phyloP scores from a whole-genome alignment of 1,139 yeast species.

The Candida gigantensis region DNA sequence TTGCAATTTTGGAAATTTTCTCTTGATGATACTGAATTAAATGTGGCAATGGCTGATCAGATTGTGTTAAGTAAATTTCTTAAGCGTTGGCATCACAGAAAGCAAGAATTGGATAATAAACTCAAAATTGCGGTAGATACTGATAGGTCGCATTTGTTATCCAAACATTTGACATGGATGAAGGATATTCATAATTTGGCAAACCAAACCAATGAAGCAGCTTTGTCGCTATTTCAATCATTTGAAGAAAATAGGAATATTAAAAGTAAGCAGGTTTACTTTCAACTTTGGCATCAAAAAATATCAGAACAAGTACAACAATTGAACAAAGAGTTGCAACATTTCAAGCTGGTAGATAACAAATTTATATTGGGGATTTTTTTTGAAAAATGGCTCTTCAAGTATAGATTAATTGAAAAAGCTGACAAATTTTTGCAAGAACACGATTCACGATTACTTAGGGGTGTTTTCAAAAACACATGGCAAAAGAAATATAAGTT shows the following conservation, averaged over 20 bases:
- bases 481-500: slow-evolving; percentile 19
- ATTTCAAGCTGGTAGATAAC: slow-evolving; percentile 13
- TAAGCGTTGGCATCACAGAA: slow-evolving; percentile 1
- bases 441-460: slow-evolving; percentile 12
- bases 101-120: neutral
- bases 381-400: slow-evolving; percentile 19
- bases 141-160: slow-evolving; percentile 2
- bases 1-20: slow-evolving; percentile 7
- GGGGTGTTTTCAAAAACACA: slow-evolving; percentile 16
- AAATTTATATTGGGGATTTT: slow-evolving; percentile 15
- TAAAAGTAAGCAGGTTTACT: neutral
- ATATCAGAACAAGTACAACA: neutral
- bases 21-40: no score
- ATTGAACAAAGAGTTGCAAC: slow-evolving; percentile 16
- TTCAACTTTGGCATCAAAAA: slow-evolving; percentile 1
- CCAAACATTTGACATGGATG: slow-evolving; percentile 4
- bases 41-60: no score
- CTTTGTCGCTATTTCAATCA: neutral
- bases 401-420: slow-evolving; percentile 9
- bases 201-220: neutral
- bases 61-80: slow-evolving; percentile 3
- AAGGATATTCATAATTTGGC: neutral
- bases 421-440: slow-evolving; percentile 11
- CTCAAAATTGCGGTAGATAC: neutral
- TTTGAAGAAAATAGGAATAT: slow-evolving; percentile 3